Evolutionary conservation across 257 asterid genomes (phyloP), one percentile per base, ranked within the genome.

Genomic region (Nicotiana noctiflora): DNA sequence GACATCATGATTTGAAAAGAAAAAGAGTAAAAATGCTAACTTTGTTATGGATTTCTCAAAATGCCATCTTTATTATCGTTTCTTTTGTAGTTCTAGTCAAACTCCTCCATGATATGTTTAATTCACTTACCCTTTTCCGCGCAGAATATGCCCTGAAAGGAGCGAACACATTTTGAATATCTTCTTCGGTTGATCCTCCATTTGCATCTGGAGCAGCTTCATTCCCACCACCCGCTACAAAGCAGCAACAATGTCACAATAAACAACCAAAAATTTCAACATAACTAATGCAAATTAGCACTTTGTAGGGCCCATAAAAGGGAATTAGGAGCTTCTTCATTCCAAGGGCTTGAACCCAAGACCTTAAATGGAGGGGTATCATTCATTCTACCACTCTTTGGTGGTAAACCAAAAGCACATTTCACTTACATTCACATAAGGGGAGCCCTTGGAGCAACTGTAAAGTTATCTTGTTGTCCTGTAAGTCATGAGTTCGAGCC

Each of bases 41-140:
- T 40, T 14, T n/a, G 21, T 68, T 21, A 37, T 68, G 34, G 77
- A 40, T 40, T 53, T 53, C 19, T 53, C n/a, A 17, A 15, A 15
- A 53, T 53, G 60, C 19, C 60, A 53, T 18, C 4, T 51, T 12
- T 15, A 18, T 14, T 53, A 53, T 15, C 19, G 1, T 53, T 17
- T 53, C 60, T 53, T 53, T 6, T 53, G 37, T 12, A 2, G 60
- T 53, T 53, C 21, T 53, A 17, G 25, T 56, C 62, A 56, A 56
- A 17, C 3, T 4, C 23, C 25, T 19, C 61, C 6, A 56, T 56
- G 62, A 56, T 56, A 56, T 5, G 62, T 17, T 56, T 23, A 13
- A 72, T 49, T 81, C 27, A 68, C 86, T 18, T 84, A 93, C 98
- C 91, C 90, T 89, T 88, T 85, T 91, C 34, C 96, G 93, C 0